Evolutionary conservation across 306 rosid genomes (phyloP).

Genomic region (Psophocarpus tetragonolobus): DNA sequence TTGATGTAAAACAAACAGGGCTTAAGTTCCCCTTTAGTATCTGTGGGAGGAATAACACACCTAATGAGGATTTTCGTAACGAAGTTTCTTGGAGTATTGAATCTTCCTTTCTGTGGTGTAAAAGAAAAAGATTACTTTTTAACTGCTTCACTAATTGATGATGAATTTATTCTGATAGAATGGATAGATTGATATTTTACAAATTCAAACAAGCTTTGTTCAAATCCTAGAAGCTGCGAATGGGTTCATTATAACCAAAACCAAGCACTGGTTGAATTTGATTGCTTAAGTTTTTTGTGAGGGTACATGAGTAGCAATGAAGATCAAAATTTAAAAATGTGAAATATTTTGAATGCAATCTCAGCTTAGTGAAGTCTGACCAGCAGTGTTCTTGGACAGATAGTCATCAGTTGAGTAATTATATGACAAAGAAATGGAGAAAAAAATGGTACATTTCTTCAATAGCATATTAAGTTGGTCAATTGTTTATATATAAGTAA

Average conservation of each 20-base stretch:
- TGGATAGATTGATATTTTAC: not conserved
- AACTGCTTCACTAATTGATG: conserved; percentile 8
- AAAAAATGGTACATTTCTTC: not conserved
- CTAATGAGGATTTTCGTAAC: not conserved
- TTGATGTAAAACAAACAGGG: not conserved
- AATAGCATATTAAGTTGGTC: not conserved
- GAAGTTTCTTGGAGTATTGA: not conserved
- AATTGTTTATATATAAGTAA: too few relatives aligned
- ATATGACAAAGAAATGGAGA: not conserved
- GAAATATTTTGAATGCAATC: not conserved
- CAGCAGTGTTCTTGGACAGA: not conserved
- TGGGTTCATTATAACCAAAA: not conserved
- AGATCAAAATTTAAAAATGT: not conserved
- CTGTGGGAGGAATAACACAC: not conserved
- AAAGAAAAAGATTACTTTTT: not conserved
- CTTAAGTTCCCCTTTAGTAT: not conserved
- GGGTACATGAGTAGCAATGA: not conserved
- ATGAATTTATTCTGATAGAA: not conserved
- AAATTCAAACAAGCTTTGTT: not conserved
- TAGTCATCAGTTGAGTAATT: not conserved
- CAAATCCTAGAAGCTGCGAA: not conserved
- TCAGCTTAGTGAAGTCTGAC: not conserved
- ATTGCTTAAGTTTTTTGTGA: not conserved
- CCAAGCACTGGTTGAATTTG: not conserved
- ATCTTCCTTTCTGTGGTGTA: not conserved